Percentiles rank a stretch among this genome's conserved stretches.
These are phyloP conservation scores for Kwoniella dejecticola DNA, from an alignment of 768 basidiomycete genomes.

Conservation along the genomic window DNA sequence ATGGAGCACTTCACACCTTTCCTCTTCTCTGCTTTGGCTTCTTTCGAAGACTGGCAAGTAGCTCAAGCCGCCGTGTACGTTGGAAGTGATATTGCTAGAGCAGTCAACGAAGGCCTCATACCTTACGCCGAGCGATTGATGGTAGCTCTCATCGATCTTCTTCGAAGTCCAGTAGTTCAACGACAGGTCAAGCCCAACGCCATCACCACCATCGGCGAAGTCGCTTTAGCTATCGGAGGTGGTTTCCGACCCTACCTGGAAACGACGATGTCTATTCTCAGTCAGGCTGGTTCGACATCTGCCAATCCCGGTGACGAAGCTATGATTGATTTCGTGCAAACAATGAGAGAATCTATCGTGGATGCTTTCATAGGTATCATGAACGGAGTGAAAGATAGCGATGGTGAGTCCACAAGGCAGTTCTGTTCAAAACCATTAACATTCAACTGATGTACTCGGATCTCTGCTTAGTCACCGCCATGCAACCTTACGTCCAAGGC, in stretches of 20 bases:
- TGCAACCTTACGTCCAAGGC: constrained; percentile 66
- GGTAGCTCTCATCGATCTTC: constrained; percentile 84
- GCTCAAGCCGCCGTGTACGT: constrained; percentile 95
- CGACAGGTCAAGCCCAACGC: constrained; percentile 97
- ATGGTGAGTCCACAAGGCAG: constrained; percentile 67
- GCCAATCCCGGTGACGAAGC: constrained; percentile 66
- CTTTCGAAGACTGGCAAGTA: constrained; percentile 91
- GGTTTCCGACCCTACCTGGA: constrained; percentile 85
- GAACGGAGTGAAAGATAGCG: constrained; percentile 80
- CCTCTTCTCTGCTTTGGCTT: constrained; percentile 83
- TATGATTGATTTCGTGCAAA: constrained; percentile 85
- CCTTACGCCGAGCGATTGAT: constrained; percentile 88
- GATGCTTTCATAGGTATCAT: constrained; percentile 97
- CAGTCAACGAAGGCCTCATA: constrained; percentile 77
- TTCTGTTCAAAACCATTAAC: too few relatives aligned
- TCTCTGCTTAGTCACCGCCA: constrained; percentile 57
- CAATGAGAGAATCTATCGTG: constrained; percentile 88
- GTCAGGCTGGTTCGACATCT: constrained; percentile 84
- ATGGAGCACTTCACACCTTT: constrained; percentile 55
- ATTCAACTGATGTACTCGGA: too few relatives aligned
- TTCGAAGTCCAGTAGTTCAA: constrained; percentile 85
- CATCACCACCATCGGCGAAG: constrained; percentile 91
- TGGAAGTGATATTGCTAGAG: constrained; percentile 94
- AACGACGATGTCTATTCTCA: constrained; percentile 85
- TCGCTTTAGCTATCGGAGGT: constrained; percentile 85